A percentile compares a stretch with the other conserved stretches of the same genome.
phyloP scores from a whole-genome alignment of 805 yeast species.

The Wickerhamiella hasegawae region DNA sequence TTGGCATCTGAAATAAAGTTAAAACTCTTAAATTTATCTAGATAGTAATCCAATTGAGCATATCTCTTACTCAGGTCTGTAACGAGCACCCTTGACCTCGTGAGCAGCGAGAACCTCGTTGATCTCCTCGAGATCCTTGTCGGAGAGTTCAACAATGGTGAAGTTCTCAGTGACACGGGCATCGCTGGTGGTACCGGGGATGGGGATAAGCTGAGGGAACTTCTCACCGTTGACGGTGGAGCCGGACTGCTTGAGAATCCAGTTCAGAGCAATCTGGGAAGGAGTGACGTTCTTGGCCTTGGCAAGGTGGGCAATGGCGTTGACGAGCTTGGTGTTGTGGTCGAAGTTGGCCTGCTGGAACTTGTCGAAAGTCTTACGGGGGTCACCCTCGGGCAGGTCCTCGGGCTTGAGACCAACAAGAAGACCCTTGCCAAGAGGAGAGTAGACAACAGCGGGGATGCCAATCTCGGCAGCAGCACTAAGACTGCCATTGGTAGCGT shows the following conservation, averaged over 20 bases:
- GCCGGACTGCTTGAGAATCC: constrained; percentile 32
- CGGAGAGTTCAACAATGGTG: constrained; percentile 28
- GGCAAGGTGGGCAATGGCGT: constrained; percentile 35
- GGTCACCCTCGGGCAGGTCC: constrained; percentile 39
- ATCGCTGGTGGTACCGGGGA: constrained; percentile 59
- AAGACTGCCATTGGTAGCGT: constrained; percentile 46
- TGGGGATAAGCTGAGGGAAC: constrained; percentile 49
- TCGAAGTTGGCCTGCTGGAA: constrained; percentile 41
- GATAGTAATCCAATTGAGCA: too few species aligned
- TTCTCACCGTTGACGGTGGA: constrained; percentile 11
- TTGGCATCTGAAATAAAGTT: too few species aligned
- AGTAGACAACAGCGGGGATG: constrained; percentile 62
- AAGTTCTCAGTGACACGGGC: constrained; percentile 49
- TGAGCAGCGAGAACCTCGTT: constrained; percentile 25
- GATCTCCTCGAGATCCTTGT: constrained; percentile 41
- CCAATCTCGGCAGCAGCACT: constrained; percentile 38
- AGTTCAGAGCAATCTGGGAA: constrained; percentile 59
- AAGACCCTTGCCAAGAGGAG: constrained; percentile 71
- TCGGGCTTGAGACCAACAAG: constrained; percentile 41
- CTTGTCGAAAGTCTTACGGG: constrained; percentile 36
- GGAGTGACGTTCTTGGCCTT: constrained; percentile 31
- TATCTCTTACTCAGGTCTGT: too few species aligned
- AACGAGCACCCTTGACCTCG: background rate
- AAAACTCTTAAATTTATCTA: too few species aligned
- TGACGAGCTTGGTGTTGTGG: constrained; percentile 36